Evolutionary conservation across 768 basidiomycete genomes (phyloP).

Genomic region (Cystofilobasidium capitatum): DNA sequence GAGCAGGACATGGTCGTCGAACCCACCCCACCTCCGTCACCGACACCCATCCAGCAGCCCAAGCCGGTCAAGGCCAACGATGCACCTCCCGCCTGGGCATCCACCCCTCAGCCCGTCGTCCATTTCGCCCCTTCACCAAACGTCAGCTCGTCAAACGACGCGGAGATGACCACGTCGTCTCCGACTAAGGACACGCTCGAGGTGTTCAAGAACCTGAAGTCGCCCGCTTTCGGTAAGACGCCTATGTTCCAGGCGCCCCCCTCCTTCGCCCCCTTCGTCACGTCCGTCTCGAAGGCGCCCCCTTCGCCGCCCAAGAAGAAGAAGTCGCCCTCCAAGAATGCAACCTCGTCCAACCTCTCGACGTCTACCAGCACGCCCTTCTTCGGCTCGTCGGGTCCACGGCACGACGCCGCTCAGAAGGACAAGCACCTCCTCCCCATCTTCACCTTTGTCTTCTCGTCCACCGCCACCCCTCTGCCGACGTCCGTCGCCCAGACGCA

Average conservation of each 20-base stretch:
- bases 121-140: neutral
- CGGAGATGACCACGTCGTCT: neutral
- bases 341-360: neutral
- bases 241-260: neutral
- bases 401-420: neutral
- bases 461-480: constrained; percentile 12
- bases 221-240: neutral
- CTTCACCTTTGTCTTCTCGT: constrained; percentile 20
- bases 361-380: neutral
- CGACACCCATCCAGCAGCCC: neutral
- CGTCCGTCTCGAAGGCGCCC: neutral
- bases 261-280: neutral
- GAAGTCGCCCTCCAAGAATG: neutral
- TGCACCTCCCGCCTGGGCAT: constrained; percentile 13
- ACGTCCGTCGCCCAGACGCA: neutral
- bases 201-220: neutral
- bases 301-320: neutral
- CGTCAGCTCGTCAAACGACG: neutral
- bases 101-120: constrained; percentile 9
- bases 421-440: constrained; percentile 12
- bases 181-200: constrained; percentile 9
- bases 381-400: neutral
- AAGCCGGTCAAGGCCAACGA: neutral
- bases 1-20: no score
- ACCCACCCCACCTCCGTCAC: no score